Evolutionary conservation across 139 green algal species (phyloP).

Genomic region (Closterium sp.): DNA sequence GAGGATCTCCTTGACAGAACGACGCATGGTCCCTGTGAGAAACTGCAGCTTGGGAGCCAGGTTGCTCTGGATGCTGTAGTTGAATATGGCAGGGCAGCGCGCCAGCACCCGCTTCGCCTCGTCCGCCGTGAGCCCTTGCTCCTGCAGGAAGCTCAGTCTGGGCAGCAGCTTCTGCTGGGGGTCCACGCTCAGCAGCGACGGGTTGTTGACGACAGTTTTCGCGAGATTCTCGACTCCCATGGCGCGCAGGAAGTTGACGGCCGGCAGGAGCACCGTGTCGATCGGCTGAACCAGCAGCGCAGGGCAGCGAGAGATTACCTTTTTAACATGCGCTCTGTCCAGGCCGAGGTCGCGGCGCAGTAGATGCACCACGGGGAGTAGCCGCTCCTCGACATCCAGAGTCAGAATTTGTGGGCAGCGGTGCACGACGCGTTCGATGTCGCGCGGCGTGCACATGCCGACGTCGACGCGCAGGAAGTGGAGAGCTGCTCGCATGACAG

Average conservation of each 20-base stretch:
- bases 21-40: constrained; percentile 12
- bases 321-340: background rate
- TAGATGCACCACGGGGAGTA: constrained; percentile 6
- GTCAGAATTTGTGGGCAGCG: constrained; percentile 10
- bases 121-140: constrained; percentile 8
- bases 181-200: constrained; percentile 1
- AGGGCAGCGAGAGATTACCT: constrained; percentile 12
- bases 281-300: background rate
- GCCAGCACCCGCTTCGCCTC: constrained; percentile 1
- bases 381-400: background rate
- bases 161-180: constrained; percentile 19
- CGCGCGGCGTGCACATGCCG: background rate
- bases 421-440: constrained; percentile 8
- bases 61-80: constrained; percentile 10
- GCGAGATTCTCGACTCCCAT: constrained; percentile 10
- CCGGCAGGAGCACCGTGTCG: constrained; percentile 9
- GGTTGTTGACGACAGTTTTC: constrained; percentile 18
- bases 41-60: constrained; percentile 32
- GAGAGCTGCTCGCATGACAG: constrained; percentile 1
- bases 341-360: constrained; percentile 15
- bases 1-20: constrained; percentile 9
- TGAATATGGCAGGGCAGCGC: constrained; percentile 19
- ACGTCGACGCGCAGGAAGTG: constrained; percentile 13
- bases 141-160: constrained; percentile 19
- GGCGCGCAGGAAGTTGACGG: constrained; percentile 19